Evolutionary conservation across 108 stramenopile genomes (phyloP).

Genomic region (Skeletonema costatum): DNA sequence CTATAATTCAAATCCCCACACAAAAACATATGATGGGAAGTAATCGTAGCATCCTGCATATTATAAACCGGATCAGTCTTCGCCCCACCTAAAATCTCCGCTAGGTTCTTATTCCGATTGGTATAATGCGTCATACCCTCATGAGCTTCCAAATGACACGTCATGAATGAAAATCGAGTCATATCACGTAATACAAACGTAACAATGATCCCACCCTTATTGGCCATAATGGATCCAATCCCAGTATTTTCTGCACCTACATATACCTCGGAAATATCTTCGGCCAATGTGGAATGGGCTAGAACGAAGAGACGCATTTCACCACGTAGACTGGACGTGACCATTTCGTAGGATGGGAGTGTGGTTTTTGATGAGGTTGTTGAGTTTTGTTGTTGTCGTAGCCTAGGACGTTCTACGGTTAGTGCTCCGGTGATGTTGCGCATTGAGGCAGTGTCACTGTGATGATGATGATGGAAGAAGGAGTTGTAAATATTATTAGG

Average conservation of each 20-base stretch:
- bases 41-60: slow-evolving; percentile 54
- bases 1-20: slow-evolving; percentile 59
- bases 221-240: slow-evolving; percentile 46
- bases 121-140: slow-evolving; percentile 46
- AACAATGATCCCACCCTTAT: slow-evolving; percentile 56
- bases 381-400: slow-evolving; percentile 37
- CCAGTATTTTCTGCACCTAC: slow-evolving; percentile 52
- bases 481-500: background rate
- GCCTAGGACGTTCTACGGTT: background rate
- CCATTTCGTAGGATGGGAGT: slow-evolving; percentile 42
- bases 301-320: slow-evolving; percentile 57
- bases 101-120: slow-evolving; percentile 42
- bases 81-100: slow-evolving; percentile 40
- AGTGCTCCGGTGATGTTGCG: background rate
- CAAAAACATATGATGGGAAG: slow-evolving; percentile 56
- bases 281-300: slow-evolving; percentile 18
- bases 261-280: slow-evolving; percentile 37
- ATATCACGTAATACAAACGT: slow-evolving; percentile 28
- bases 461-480: background rate
- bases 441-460: background rate
- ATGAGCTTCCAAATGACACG: slow-evolving; percentile 51
- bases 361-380: slow-evolving; percentile 13
- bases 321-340: slow-evolving; percentile 48
- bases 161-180: slow-evolving; percentile 54
- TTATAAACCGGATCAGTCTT: slow-evolving; percentile 40